A percentile compares a stretch with the other conserved stretches of the same genome.
Conservation (phyloP, 2,329 filamentous ascomycete species). For the Colletotrichum simmondsii region DNA sequence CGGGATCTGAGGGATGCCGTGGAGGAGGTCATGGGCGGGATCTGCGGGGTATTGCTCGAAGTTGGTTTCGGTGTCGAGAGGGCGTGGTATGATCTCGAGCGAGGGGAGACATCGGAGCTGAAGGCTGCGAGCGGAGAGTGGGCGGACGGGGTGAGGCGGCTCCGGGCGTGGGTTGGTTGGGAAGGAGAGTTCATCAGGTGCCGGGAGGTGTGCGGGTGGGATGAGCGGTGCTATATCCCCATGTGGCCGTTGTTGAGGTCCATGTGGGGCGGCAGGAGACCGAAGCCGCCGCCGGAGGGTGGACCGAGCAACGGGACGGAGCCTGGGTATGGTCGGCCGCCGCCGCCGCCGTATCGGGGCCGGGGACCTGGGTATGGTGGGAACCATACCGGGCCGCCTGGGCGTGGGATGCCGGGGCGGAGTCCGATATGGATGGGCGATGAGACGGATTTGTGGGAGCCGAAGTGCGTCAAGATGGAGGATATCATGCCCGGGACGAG, state of each 20-base stretch:
- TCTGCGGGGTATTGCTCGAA: slow-evolving; percentile 54
- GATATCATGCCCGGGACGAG: slow-evolving; percentile 29
- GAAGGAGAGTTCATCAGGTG: slow-evolving; percentile 57
- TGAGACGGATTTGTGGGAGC: slow-evolving; percentile 40
- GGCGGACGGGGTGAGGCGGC: slow-evolving; percentile 49
- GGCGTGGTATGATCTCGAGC: slow-evolving; percentile 46
- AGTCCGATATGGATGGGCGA: slow-evolving; percentile 32
- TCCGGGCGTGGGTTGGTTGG: slow-evolving; percentile 63
- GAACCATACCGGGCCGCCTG: background rate
- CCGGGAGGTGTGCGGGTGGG: slow-evolving; percentile 50
- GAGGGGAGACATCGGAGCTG: background rate
- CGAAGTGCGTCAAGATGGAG: slow-evolving; percentile 39
- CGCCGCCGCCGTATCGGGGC: slow-evolving; percentile 9
- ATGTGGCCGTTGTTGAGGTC: slow-evolving; percentile 57
- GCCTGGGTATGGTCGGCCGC: slow-evolving; percentile 13
- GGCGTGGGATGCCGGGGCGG: slow-evolving; percentile 14
- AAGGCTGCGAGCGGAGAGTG: slow-evolving; percentile 36
- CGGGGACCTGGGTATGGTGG: slow-evolving; percentile 11
- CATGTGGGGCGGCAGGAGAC: slow-evolving; percentile 23
- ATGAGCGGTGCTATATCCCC: slow-evolving; percentile 60
- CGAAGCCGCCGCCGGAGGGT: slow-evolving; percentile 20
- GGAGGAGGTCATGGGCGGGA: slow-evolving; percentile 50
- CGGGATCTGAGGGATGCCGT: slow-evolving; percentile 49
- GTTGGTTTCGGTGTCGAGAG: slow-evolving; percentile 55
- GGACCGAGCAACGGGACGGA: slow-evolving; percentile 20